These are phyloP conservation scores for Achaetomiella virescens DNA, from an alignment of 495 filamentous ascomycete genomes.

Conservation along the genomic window DNA sequence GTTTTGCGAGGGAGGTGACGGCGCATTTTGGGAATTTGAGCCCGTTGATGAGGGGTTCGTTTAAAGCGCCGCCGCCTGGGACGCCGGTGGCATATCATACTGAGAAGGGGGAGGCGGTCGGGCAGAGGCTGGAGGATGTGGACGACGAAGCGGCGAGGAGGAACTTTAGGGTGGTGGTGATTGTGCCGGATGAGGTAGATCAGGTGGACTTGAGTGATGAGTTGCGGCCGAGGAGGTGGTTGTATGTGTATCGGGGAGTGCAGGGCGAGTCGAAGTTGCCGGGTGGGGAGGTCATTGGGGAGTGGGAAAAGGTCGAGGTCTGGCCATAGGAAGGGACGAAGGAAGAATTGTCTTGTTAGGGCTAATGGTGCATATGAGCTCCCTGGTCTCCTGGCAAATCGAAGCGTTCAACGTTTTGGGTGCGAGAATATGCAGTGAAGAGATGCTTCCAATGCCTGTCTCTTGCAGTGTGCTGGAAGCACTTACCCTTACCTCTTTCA, in stretches of 20 bases:
- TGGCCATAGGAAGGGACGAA: slow-evolving; percentile 57
- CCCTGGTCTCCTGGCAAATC: too few relatives aligned
- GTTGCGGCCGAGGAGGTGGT: slow-evolving; percentile 56
- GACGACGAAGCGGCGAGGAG: slow-evolving; percentile 60
- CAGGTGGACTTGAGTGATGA: slow-evolving; percentile 64
- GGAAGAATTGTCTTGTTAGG: neutral
- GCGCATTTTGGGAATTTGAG: slow-evolving; percentile 82
- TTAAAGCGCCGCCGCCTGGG: slow-evolving; percentile 72
- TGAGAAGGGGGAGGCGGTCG: slow-evolving; percentile 47
- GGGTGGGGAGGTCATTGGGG: slow-evolving; percentile 40
- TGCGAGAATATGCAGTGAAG: too few relatives aligned
- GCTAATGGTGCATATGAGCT: too few relatives aligned
- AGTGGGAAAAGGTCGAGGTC: slow-evolving; percentile 72
- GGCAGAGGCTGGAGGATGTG: slow-evolving; percentile 62
- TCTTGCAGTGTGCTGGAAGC: too few relatives aligned
- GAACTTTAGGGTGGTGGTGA: slow-evolving; percentile 82
- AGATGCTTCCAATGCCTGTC: too few relatives aligned
- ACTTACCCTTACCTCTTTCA: too few relatives aligned
- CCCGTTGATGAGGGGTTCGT: slow-evolving; percentile 72
- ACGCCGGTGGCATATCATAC: slow-evolving; percentile 43
- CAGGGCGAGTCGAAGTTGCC: slow-evolving; percentile 21
- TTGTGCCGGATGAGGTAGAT: slow-evolving; percentile 77
- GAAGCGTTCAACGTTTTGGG: too few relatives aligned
- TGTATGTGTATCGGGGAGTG: slow-evolving; percentile 51
- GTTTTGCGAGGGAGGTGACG: slow-evolving; percentile 57